Evolutionary conservation across 306 rosid genomes (phyloP).

Genomic region (Fragaria iinumae): DNA sequence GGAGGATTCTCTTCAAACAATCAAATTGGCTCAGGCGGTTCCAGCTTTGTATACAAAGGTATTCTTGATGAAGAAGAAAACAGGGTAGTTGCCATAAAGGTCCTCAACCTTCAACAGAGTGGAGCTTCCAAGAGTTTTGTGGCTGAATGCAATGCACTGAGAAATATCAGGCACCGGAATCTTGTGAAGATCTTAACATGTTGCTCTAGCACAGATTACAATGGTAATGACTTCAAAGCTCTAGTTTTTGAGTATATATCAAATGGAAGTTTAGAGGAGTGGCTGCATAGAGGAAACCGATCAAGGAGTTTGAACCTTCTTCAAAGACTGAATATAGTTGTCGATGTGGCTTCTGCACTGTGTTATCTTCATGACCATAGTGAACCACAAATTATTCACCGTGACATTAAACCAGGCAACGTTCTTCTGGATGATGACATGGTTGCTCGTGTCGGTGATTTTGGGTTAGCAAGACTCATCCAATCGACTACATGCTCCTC

Average conservation of each 20-base stretch:
- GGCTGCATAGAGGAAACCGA: constrained; percentile 24
- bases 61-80: constrained; percentile 7
- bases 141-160: not conserved
- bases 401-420: constrained; percentile 45
- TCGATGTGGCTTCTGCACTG: constrained; percentile 40
- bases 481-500: not conserved
- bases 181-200: constrained; percentile 20
- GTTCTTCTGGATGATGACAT: constrained; percentile 37
- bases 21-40: constrained; percentile 40
- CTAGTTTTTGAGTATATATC: constrained; percentile 38
- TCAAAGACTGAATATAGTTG: constrained; percentile 29
- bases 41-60: constrained; percentile 40
- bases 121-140: not conserved
- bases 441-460: constrained; percentile 38
- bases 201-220: constrained; percentile 26
- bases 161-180: not conserved
- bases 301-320: constrained; percentile 21
- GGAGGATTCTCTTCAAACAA: constrained; percentile 12
- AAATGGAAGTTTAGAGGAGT: constrained; percentile 33
- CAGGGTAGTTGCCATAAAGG: not conserved
- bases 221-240: constrained; percentile 42
- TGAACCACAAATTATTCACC: constrained; percentile 34
- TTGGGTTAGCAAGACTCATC: constrained; percentile 37
- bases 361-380: constrained; percentile 38
- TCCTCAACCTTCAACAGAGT: not conserved